A percentile compares a stretch with the other conserved stretches of the same genome.
phyloP scores from a whole-genome alignment of 2,329 filamentous ascomycete genomes.

The Emydomyces testavorans region DNA sequence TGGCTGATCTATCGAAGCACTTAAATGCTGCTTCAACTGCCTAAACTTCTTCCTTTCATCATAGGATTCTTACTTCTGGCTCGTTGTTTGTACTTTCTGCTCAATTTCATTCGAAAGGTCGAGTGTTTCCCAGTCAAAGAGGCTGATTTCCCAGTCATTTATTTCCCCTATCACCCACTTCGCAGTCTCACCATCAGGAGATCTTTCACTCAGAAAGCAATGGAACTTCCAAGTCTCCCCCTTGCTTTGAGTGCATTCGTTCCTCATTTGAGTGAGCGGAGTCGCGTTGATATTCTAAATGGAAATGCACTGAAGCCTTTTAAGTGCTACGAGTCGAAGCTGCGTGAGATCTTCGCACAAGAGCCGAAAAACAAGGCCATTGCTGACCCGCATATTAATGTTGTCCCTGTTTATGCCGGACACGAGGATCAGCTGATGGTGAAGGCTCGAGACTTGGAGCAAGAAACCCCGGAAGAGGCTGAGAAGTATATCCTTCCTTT shows the following conservation, averaged over 20 bases:
- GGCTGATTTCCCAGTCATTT: too few relatives aligned
- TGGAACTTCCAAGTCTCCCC: conserved; percentile 16
- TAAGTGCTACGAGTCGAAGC: conserved; percentile 22
- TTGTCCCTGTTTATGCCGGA: conserved; percentile 22
- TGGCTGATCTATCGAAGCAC: neutral
- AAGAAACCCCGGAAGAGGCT: conserved; percentile 18
- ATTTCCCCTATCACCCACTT: too few relatives aligned
- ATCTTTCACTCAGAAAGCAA: neutral
- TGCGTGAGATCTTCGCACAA: conserved; percentile 26
- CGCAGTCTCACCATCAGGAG: neutral
- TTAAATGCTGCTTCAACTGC: neutral
- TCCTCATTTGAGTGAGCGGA: conserved; percentile 14
- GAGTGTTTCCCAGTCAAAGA: too few relatives aligned
- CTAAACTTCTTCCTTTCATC: neutral
- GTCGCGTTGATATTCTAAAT: conserved; percentile 15
- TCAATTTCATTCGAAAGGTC: neutral
- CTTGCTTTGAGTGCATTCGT: conserved; percentile 16
- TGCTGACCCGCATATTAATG: conserved; percentile 20
- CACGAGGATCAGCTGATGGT: conserved; percentile 15
- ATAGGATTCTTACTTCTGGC: neutral
- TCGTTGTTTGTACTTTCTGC: neutral
- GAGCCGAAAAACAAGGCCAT: conserved; percentile 20
- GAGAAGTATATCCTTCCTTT: conserved; percentile 23
- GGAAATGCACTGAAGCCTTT: conserved; percentile 20
- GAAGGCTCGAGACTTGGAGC: conserved; percentile 19